Evolutionary conservation across 257 asterid genomes (phyloP), one percentile per base, ranked within the genome.

Genomic region (Scutellaria barbata): DNA sequence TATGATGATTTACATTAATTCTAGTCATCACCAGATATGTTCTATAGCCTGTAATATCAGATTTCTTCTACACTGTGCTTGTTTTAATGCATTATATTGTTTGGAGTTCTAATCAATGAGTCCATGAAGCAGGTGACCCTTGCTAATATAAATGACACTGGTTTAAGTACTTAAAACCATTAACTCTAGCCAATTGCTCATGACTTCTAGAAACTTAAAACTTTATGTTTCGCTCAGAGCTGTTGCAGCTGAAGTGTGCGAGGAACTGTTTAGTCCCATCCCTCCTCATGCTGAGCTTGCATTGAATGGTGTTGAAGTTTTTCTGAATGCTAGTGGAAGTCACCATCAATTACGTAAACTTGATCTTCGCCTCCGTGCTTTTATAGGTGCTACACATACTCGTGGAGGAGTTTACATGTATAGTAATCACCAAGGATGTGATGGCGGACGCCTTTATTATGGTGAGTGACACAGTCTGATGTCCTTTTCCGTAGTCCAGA

Each of bases 371-470:
- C 87, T 91, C 60, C 95, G 90, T 82, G 86, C 99, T 73, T 81
- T 91, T 79, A 85, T 91, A 50, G 92, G 96, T 68, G 98, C 99
- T 69, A 94, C 96, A n/a, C 87, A 87, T 84, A 88, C 92, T 56
- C 96, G 98, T 72, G 99, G 98, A 68, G 99, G 99, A 72, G 96
- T 94, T 75, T 91, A 94, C 81, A 83, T 94, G 96, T 94, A 94
- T 65, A 88, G 96, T 77, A 94, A 91, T 87, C 99, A 88, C 50
- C 96, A 89, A 77, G 99, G 99, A 80, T 94, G 99, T 73, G 99
- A 94, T 80, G 99, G 99, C 33, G 86, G 96, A 59, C 99, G 96
- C 72, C 93, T 91, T 64, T 94, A 91, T 84, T 94, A 81, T 73
- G 99, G 99, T 91, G 79, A 75, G 85, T 80, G 51, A 42, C 57